phyloP scores from a whole-genome alignment of 768 basidiomycete genomes.

The Lentinula edodes region DNA sequence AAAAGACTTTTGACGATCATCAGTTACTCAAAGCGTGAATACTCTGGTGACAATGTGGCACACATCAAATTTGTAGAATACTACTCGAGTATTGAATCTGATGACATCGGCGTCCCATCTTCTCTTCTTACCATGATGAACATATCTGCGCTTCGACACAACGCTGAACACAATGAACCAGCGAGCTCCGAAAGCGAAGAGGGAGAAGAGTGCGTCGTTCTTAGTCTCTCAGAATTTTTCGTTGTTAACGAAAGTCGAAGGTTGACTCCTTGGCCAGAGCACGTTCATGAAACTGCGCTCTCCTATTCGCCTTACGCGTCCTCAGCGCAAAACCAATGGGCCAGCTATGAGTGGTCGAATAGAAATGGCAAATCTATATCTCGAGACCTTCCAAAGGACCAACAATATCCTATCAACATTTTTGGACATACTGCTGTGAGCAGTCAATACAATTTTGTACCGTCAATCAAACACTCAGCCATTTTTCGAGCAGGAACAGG shows the following conservation, averaged over 20 bases:
- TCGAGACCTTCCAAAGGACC: neutral
- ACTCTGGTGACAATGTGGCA: neutral
- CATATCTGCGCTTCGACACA: slow-evolving; percentile 5
- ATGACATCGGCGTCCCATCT: neutral
- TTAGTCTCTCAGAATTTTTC: neutral
- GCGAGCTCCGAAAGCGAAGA: slow-evolving; percentile 4
- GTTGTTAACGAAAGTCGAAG: neutral
- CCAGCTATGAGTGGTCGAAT: slow-evolving; percentile 5
- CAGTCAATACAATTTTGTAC: neutral
- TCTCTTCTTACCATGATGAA: slow-evolving; percentile 4
- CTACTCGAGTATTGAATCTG: neutral
- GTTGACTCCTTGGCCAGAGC: slow-evolving; percentile 3
- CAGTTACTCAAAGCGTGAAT: too few relatives aligned
- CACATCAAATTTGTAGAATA: neutral
- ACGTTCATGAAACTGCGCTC: neutral
- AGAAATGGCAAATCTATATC: neutral
- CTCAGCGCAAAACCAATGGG: neutral
- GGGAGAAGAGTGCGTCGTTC: slow-evolving; percentile 1
- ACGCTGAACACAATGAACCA: neutral
- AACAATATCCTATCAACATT: slow-evolving; percentile 1
- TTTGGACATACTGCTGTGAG: slow-evolving; percentile 3
- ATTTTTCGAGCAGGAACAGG: neutral
- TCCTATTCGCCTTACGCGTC: neutral
- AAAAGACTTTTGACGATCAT: too few relatives aligned
- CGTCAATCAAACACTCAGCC: neutral